Evolutionary conservation across 768 basidiomycete genomes (phyloP).

Genomic region (Phanerochaete sordida): DNA sequence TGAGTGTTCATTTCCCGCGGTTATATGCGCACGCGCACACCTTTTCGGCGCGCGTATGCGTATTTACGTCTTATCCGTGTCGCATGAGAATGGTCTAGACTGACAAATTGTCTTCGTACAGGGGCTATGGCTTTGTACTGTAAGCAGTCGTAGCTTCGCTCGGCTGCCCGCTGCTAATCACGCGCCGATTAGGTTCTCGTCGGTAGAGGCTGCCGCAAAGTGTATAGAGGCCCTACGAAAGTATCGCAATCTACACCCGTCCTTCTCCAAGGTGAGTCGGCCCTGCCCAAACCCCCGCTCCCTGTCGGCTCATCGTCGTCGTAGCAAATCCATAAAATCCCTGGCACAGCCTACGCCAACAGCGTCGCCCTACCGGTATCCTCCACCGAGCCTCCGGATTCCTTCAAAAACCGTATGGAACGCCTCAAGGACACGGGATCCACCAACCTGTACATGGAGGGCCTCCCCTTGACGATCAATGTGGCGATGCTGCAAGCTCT

Average conservation of each 20-base stretch:
- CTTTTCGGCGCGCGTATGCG: conserved; percentile 1
- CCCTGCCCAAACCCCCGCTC: too few relatives aligned
- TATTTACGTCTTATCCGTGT: not conserved
- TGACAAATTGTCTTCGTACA: conserved; percentile 24
- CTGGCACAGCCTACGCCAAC: conserved; percentile 60
- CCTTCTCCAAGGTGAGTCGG: conserved; percentile 78
- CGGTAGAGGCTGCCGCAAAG: conserved; percentile 62
- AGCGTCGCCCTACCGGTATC: conserved; percentile 14
- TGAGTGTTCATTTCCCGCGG: conserved; percentile 29
- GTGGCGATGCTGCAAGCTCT: conserved; percentile 65
- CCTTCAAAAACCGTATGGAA: conserved; percentile 82
- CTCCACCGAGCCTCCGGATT: conserved; percentile 26
- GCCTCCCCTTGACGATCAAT: conserved; percentile 69
- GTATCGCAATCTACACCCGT: conserved; percentile 78
- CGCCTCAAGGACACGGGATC: conserved; percentile 60
- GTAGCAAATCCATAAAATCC: conserved; percentile 79
- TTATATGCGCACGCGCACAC: conserved; percentile 6
- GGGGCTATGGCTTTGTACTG: conserved; percentile 79
- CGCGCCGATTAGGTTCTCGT: conserved; percentile 52
- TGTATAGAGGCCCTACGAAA: conserved; percentile 71
- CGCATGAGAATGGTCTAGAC: not conserved
- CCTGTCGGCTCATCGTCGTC: not conserved
- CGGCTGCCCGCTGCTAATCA: not conserved
- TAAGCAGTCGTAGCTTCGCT: conserved; percentile 35
- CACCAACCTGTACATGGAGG: conserved; percentile 82